Evolutionary conservation across 257 asterid genomes (phyloP), one percentile per base, ranked within the genome.

Genomic region (Solanum chiquidenum): DNA sequence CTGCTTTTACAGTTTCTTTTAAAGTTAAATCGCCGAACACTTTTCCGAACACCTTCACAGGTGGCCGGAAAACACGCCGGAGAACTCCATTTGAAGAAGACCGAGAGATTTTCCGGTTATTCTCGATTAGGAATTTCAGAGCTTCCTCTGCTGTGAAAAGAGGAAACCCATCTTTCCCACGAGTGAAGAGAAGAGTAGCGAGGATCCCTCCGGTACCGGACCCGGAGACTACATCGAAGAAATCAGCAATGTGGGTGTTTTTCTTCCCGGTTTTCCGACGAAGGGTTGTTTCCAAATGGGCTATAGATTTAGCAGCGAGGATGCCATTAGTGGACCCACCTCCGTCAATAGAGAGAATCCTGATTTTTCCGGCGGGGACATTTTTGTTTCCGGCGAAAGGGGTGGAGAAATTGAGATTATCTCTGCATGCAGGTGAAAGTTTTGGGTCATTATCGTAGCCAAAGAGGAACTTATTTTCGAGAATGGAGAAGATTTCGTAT

Each of bases 391-490:
- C 85, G 12, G 55, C 71, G 77, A 38, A 66, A n/a, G 62, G 35
- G 21, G 52, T 42, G 0, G 21, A 3, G 44, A 68, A 66, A 68
- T 73, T 34, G 31, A 5, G 13, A 31, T 27, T 49, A 0, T 49
- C 11, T 46, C 4, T 3, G 85, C 85, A 49, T 82, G 87, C 33
- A 72, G 42, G 84, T 9, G 88, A 25, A 23, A 52, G 31, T 21
- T 83, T 86, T 7, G 89, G 84, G 21, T 90, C 69, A 16, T 89
- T 58, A 4, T 74, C 83, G 87, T 76, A 87, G 14, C 98, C 98
- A 38, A 96, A 96, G 66, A 96, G 95, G 92, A 96, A 96, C 20
- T 96, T 96, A 92, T 93, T 96, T 73, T 96, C 99, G 1, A 96
- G 98, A 71, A 96, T 94, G 62, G 99, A 93, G 92, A 96, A 96